phyloP scores from a whole-genome alignment of 345 rosid species.

The Sisymbrium altissimum region DNA sequence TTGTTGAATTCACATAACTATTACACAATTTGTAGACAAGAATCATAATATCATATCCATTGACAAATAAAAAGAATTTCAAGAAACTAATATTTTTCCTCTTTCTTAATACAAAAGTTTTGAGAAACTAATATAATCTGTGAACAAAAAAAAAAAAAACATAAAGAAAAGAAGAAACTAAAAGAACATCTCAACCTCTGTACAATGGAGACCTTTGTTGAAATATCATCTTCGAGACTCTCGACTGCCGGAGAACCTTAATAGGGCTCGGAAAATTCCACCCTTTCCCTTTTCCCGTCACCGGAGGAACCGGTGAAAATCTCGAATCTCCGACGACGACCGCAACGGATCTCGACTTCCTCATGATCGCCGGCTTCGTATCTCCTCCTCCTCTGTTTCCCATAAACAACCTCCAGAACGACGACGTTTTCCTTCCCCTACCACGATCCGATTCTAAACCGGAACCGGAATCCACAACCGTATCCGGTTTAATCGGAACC shows the following conservation, averaged over 20 bases:
- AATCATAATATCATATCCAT: not conserved
- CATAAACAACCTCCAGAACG: conserved; percentile 59
- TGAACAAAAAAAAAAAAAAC: not conserved
- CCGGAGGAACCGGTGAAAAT: conserved; percentile 24
- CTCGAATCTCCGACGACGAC: conserved; percentile 37
- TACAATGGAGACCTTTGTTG: conserved; percentile 68
- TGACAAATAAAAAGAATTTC: not conserved
- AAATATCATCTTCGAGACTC: conserved; percentile 49
- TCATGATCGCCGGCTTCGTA: conserved; percentile 56
- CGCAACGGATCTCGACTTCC: conserved; percentile 81
- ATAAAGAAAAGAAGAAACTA: not conserved
- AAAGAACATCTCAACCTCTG: conserved; percentile 53
- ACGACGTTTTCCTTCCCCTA: conserved; percentile 28
- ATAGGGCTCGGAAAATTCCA: conserved; percentile 94
- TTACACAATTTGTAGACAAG: not conserved
- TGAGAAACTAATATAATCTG: not conserved
- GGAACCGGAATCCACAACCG: conserved; percentile 13
- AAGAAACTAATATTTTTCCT: not conserved
- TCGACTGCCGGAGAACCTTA: conserved; percentile 70
- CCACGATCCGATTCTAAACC: conserved; percentile 1
- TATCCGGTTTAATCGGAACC: conserved; percentile 50
- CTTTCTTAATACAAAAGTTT: not conserved
- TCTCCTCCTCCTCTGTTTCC: conserved; percentile 37
- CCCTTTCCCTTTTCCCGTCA: conserved; percentile 41
- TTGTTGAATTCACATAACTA: not conserved